phyloP scores from a whole-genome alignment of 2,329 filamentous ascomycete species.

The Ceratocystiopsis sp. region DNA sequence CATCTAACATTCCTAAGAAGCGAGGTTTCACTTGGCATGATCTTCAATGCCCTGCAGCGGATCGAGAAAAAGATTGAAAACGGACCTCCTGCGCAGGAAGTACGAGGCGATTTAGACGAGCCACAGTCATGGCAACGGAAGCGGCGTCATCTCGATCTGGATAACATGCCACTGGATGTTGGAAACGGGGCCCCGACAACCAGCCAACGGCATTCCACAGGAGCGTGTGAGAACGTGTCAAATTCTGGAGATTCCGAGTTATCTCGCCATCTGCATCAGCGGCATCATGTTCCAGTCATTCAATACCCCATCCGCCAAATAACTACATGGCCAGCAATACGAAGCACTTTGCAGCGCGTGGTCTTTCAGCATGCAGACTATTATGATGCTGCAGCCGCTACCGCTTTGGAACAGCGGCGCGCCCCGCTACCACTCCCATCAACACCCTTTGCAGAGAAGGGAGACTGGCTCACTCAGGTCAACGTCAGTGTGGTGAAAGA shows the following conservation, averaged over 20 bases:
- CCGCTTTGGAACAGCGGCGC: constrained; percentile 7
- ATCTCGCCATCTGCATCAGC: not conserved
- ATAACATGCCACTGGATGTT: too few relatives aligned
- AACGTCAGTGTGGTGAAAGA: constrained; percentile 30
- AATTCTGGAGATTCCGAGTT: too few relatives aligned
- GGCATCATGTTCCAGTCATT: constrained; percentile 7
- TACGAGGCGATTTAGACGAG: too few relatives aligned
- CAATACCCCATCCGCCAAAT: constrained; percentile 10
- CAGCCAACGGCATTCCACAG: too few relatives aligned
- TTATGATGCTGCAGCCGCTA: constrained; percentile 13
- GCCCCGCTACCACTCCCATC: constrained; percentile 17
- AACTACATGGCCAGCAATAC: constrained; percentile 9
- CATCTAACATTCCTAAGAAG: constrained; percentile 18
- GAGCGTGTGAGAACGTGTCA: too few relatives aligned
- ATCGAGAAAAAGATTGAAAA: constrained; percentile 32
- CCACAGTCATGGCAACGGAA: too few relatives aligned
- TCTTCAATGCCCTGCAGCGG: constrained; percentile 35
- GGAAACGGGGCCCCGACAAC: too few relatives aligned
- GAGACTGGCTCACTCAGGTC: constrained; percentile 27
- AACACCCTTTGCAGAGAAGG: constrained; percentile 17
- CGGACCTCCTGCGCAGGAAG: too few relatives aligned
- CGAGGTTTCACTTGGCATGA: constrained; percentile 34
- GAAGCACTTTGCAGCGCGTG: not conserved
- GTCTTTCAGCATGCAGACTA: not conserved
- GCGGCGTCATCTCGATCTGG: too few relatives aligned